phyloP scores from a whole-genome alignment of 495 filamentous ascomycete species.

The Tuber umbilicatum region DNA sequence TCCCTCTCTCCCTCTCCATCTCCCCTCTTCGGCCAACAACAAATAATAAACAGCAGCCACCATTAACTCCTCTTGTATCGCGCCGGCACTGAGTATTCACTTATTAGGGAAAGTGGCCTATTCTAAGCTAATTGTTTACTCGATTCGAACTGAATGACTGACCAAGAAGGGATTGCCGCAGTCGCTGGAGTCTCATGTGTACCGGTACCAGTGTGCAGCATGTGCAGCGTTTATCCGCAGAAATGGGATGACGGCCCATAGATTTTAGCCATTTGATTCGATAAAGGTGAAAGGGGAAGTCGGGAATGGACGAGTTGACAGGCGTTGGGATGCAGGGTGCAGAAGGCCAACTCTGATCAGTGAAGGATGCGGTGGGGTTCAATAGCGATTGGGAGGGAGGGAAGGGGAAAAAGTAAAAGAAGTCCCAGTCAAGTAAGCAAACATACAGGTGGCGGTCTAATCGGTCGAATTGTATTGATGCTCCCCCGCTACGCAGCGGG shows the following conservation, averaged over 20 bases:
- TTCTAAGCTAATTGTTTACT: neutral
- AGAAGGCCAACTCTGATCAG: conserved; percentile 11
- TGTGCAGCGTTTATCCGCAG: neutral
- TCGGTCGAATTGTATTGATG: neutral
- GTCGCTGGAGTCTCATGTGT: neutral
- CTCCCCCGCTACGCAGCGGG: conserved; percentile 15
- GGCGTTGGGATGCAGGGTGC: conserved; percentile 38
- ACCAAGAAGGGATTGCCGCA: neutral
- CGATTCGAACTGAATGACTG: neutral
- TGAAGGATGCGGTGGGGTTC: neutral
- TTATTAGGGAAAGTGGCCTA: neutral
- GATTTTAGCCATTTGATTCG: conserved; percentile 20
- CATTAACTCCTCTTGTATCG: neutral
- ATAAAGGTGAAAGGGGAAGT: conserved; percentile 16
- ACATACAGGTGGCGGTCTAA: neutral
- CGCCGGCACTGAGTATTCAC: neutral
- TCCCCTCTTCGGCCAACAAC: neutral
- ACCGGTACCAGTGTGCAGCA: neutral
- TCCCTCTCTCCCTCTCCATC: neutral
- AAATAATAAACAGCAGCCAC: neutral
- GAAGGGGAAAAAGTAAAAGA: neutral
- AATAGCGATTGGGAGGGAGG: neutral
- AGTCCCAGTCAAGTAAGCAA: neutral
- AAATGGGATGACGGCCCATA: conserved; percentile 8
- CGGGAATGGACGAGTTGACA: conserved; percentile 24